These are phyloP conservation scores for Trametes sp. DNA, from an alignment of 1,284 basidiomycete genomes.

Conservation along the genomic window DNA sequence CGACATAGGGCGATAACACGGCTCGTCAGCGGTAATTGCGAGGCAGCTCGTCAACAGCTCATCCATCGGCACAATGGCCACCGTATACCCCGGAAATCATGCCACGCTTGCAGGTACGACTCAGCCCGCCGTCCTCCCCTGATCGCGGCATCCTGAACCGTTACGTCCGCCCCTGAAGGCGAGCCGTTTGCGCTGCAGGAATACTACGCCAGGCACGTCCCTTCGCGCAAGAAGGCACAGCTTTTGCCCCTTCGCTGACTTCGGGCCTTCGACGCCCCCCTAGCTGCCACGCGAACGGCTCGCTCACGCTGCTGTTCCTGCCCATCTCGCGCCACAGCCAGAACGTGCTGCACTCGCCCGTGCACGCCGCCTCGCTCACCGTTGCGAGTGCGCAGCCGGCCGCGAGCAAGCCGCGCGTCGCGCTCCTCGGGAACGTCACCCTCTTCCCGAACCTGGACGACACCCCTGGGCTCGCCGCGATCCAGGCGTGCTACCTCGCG, in stretches of 20 bases:
- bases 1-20: constrained; percentile 8
- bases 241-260: constrained; percentile 8
- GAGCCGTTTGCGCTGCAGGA: constrained; percentile 69
- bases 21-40: constrained; percentile 49
- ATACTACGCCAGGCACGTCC: constrained; percentile 56
- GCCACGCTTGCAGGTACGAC: constrained; percentile 49
- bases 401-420: constrained; percentile 56
- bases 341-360: constrained; percentile 57
- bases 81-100: constrained; percentile 54
- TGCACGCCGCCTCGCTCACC: constrained; percentile 60
- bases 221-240: constrained; percentile 15
- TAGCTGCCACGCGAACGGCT: constrained; percentile 67
- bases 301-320: constrained; percentile 65
- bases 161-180: constrained; percentile 43
- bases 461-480: constrained; percentile 43
- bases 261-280: not conserved
- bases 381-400: constrained; percentile 53
- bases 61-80: constrained; percentile 57
- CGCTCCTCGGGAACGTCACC: constrained; percentile 63
- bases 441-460: constrained; percentile 46
- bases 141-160: constrained; percentile 15
- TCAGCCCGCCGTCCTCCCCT: not conserved
- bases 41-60: constrained; percentile 51
- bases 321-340: constrained; percentile 68
- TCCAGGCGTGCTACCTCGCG: constrained; percentile 54